Evolutionary conservation across 306 rosid species (phyloP).

Genomic region (Astragalus glycyphyllos): DNA sequence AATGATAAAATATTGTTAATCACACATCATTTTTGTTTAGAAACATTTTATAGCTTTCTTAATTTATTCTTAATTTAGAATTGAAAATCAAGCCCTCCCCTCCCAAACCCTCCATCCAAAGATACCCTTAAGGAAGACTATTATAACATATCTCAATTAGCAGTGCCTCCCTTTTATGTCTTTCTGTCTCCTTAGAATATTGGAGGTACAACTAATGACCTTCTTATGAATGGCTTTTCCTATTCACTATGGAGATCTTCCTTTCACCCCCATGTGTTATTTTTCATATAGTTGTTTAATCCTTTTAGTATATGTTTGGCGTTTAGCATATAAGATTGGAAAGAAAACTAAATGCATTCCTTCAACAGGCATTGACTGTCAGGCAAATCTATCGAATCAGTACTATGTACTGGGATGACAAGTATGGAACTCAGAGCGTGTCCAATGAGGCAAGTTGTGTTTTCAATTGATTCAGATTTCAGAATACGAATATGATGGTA

Average conservation of each 20-base stretch:
- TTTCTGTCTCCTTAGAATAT: not conserved
- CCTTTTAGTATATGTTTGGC: not conserved
- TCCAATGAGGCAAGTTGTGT: conserved; percentile 90
- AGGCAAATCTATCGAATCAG: conserved; percentile 98
- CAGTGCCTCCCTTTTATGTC: not conserved
- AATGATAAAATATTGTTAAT: too few species aligned
- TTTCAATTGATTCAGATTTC: conserved; percentile 35
- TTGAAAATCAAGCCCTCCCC: too few species aligned
- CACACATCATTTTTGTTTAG: too few species aligned
- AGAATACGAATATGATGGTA: conserved; percentile 14
- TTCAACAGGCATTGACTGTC: conserved; percentile 81
- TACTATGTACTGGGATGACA: conserved; percentile 99
- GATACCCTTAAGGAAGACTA: too few species aligned
- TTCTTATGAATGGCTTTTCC: not conserved
- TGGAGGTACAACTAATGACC: not conserved
- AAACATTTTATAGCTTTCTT: too few species aligned
- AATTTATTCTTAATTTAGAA: too few species aligned
- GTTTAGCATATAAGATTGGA: conserved; percentile 22
- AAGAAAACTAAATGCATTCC: conserved; percentile 27
- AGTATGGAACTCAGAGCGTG: conserved; percentile 96
- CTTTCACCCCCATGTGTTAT: conserved; percentile 2
- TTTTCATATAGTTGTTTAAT: not conserved
- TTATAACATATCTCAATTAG: not conserved
- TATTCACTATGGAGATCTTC: conserved; percentile 13
- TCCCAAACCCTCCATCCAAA: too few species aligned